A percentile compares a stretch with the other conserved stretches of the same genome.
Conservation (phyloP, 2,329 filamentous ascomycete species). For the Cordyceps cicadae region DNA sequence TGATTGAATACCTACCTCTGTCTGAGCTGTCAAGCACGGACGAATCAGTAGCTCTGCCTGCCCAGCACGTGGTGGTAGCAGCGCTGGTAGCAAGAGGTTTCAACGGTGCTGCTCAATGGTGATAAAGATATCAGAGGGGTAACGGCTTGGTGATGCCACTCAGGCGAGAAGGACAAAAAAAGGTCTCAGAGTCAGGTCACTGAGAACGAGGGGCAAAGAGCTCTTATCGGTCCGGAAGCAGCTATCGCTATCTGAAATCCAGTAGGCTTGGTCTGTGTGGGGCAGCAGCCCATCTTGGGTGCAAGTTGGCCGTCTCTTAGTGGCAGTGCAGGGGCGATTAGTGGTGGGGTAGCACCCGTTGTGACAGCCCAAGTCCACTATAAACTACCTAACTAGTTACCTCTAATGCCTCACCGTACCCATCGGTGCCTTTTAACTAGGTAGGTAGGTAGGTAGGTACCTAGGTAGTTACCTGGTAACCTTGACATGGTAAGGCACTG, state of each 20-base stretch:
- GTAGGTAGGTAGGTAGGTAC: no score
- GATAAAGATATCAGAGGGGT: neutral
- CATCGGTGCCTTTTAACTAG: no score
- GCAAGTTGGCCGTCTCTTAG: neutral
- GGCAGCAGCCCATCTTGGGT: neutral
- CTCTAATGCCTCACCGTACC: slow-evolving; percentile 8
- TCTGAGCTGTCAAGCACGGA: neutral
- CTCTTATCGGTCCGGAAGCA: slow-evolving; percentile 10
- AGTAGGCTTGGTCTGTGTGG: neutral
- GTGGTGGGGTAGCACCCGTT: neutral
- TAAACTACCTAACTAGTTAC: no score
- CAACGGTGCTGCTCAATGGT: neutral
- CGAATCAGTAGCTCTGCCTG: neutral
- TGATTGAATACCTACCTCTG: no score
- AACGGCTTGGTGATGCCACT: neutral
- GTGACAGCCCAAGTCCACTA: neutral
- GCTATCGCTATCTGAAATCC: slow-evolving; percentile 2
- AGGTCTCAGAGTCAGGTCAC: neutral
- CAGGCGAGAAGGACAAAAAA: neutral
- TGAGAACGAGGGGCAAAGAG: slow-evolving; percentile 1
- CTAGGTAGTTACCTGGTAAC: no score
- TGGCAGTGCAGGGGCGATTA: neutral
- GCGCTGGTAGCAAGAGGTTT: no score
- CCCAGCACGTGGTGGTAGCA: neutral
- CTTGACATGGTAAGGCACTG: no score